phyloP scores from a whole-genome alignment of 176 grass and related monocot species.

The Dendrocalamus sinicus region DNA sequence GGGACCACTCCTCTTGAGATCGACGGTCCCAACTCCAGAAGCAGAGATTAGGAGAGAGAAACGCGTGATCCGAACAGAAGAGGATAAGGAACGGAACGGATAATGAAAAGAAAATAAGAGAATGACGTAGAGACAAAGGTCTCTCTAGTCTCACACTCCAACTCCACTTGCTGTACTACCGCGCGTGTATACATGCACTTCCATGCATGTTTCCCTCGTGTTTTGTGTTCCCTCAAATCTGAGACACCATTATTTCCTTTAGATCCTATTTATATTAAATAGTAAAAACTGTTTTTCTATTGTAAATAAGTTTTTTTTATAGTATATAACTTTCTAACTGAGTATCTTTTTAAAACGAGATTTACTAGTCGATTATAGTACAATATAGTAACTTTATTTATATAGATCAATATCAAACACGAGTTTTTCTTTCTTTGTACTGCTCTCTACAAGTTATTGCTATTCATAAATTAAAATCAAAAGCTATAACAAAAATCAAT shows the following conservation, averaged over 20 bases:
- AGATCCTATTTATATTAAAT: too few relatives aligned
- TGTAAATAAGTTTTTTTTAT: too few relatives aligned
- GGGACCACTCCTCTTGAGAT: slow-evolving; percentile 49
- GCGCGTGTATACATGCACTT: background rate
- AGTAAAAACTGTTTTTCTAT: too few relatives aligned
- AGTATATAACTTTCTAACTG: too few relatives aligned
- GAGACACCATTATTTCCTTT: too few relatives aligned
- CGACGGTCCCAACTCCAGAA: background rate
- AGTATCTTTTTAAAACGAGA: too few relatives aligned
- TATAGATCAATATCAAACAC: fast-evolving
- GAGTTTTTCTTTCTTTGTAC: too few relatives aligned
- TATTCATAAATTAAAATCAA: too few relatives aligned
- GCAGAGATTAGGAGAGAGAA: background rate
- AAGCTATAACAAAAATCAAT: too few relatives aligned
- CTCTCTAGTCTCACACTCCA: background rate
- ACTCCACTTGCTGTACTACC: background rate
- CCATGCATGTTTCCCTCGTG: background rate
- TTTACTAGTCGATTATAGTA: too few relatives aligned
- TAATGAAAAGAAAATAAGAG: background rate
- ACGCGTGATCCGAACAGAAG: background rate
- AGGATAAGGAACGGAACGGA: background rate
- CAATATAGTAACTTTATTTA: too few relatives aligned
- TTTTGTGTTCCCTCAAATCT: background rate
- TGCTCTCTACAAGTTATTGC: too few relatives aligned
- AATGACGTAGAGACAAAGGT: slow-evolving; percentile 42